phyloP scores from a whole-genome alignment of 805 yeast genomes.

The Sporopachydermia quercuum region DNA sequence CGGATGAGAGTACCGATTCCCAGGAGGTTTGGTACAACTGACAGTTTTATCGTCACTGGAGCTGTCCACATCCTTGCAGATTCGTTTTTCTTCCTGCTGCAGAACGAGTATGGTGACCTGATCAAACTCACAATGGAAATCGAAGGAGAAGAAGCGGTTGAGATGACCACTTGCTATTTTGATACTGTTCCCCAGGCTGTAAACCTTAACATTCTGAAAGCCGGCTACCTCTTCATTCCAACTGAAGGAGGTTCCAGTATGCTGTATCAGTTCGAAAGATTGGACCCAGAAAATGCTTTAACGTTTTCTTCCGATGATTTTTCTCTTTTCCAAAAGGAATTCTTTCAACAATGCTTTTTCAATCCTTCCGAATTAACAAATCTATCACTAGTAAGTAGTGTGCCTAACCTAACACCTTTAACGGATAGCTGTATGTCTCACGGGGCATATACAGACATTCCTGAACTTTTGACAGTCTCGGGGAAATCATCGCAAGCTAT shows the following conservation, averaged over 20 bases:
- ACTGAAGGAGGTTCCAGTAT: slow-evolving; percentile 46
- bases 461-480: slow-evolving; percentile 25
- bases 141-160: slow-evolving; percentile 22
- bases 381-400: slow-evolving; percentile 39
- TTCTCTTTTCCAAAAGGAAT: slow-evolving; percentile 19
- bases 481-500: slow-evolving; percentile 30
- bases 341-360: slow-evolving; percentile 15
- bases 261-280: slow-evolving; percentile 63
- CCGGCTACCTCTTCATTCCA: slow-evolving; percentile 65
- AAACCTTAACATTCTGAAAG: slow-evolving; percentile 43
- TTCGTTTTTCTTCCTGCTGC: slow-evolving; percentile 53
- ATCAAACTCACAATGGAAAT: slow-evolving; percentile 47
- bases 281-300: slow-evolving; percentile 41
- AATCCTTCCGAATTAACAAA: slow-evolving; percentile 27
- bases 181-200: slow-evolving; percentile 56
- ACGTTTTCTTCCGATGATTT: slow-evolving; percentile 20
- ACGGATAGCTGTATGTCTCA: slow-evolving; percentile 23
- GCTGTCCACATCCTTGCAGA: slow-evolving; percentile 52
- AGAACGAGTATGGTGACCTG: slow-evolving; percentile 58
- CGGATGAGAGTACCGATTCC: slow-evolving; percentile 41
- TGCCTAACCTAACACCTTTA: slow-evolving; percentile 26
- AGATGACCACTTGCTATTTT: slow-evolving; percentile 43
- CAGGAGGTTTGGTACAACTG: slow-evolving; percentile 18
- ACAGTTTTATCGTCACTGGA: slow-evolving; percentile 33
- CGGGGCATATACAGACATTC: slow-evolving; percentile 19